Percentiles rank a stretch among this genome's conserved stretches.
Evolutionary conservation across 2,329 filamentous ascomycete genomes (phyloP).

Genomic region (Colletotrichum coccodes): DNA sequence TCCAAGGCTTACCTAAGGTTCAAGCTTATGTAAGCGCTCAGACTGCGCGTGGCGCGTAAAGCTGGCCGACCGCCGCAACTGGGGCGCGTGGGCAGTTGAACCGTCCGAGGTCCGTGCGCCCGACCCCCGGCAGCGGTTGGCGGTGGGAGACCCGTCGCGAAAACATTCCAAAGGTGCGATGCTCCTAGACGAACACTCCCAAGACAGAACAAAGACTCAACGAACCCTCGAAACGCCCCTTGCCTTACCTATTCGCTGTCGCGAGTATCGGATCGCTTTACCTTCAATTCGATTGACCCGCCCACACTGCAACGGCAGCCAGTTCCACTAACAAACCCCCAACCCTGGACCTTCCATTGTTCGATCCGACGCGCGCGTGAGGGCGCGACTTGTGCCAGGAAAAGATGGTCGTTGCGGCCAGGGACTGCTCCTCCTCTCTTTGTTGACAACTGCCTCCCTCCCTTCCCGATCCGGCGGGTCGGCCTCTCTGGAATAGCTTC

Average conservation of each 20-base stretch:
- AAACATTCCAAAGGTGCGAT: slow-evolving; percentile 26
- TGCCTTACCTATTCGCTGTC: slow-evolving; percentile 8
- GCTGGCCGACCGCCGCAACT: background rate
- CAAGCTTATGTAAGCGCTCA: slow-evolving; percentile 1
- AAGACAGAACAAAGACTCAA: slow-evolving; percentile 22
- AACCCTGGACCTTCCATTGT: background rate
- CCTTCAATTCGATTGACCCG: slow-evolving; percentile 1
- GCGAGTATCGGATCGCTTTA: background rate
- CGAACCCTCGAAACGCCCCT: slow-evolving; percentile 19
- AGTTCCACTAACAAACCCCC: background rate
- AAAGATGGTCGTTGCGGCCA: slow-evolving; percentile 31
- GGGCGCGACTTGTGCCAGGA: slow-evolving; percentile 26
- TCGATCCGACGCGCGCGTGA: slow-evolving; percentile 24
- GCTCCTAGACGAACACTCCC: slow-evolving; percentile 14
- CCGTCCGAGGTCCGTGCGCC: slow-evolving; percentile 14
- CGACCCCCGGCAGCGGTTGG: slow-evolving; percentile 12
- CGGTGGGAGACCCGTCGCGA: slow-evolving; percentile 21
- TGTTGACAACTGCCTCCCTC: slow-evolving; percentile 31
- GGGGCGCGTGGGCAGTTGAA: slow-evolving; percentile 20
- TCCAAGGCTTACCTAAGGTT: background rate
- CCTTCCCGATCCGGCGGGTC: slow-evolving; percentile 32
- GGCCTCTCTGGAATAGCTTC: slow-evolving; percentile 31
- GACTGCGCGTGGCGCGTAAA: slow-evolving; percentile 8
- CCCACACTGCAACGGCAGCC: background rate
- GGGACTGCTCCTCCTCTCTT: slow-evolving; percentile 29